These are phyloP conservation scores for Clonostachys rhizophaga DNA, from an alignment of 2,329 filamentous ascomycete genomes.

Conservation along the genomic window DNA sequence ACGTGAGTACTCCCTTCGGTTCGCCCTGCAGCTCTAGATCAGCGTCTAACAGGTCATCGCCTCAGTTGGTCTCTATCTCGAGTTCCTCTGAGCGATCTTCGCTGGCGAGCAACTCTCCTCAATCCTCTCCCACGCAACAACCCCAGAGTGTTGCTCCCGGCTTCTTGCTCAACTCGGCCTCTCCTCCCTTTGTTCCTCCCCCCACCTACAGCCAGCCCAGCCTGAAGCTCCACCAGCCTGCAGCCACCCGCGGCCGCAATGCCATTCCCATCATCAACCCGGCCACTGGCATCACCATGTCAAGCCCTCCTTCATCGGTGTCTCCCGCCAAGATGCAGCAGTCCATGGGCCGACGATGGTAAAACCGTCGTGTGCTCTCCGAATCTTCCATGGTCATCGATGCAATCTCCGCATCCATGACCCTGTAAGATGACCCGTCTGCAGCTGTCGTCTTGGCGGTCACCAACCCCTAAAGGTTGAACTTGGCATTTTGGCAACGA, in stretches of 20 bases:
- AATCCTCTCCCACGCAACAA: slow-evolving; percentile 86
- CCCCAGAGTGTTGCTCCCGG: slow-evolving; percentile 73
- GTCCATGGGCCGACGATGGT: slow-evolving; percentile 49
- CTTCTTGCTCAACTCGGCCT: slow-evolving; percentile 67
- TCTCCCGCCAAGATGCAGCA: slow-evolving; percentile 60
- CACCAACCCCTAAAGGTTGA: slow-evolving; percentile 27
- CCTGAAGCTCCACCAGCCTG: slow-evolving; percentile 86
- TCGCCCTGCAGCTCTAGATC: slow-evolving; percentile 1
- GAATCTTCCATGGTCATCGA: slow-evolving; percentile 23
- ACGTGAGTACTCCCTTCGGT: slow-evolving; percentile 57
- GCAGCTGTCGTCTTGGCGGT: slow-evolving; percentile 42
- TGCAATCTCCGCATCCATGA: slow-evolving; percentile 21
- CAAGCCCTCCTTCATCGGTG: slow-evolving; percentile 76
- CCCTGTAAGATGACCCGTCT: slow-evolving; percentile 27
- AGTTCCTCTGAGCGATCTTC: slow-evolving; percentile 93
- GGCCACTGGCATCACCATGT: slow-evolving; percentile 80
- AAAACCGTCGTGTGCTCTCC: slow-evolving; percentile 21
- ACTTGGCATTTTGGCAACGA: slow-evolving; percentile 32
- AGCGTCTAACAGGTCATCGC: not conserved
- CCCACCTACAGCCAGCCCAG: slow-evolving; percentile 48
- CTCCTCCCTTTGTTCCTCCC: slow-evolving; percentile 62
- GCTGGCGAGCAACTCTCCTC: slow-evolving; percentile 88
- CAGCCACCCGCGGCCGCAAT: slow-evolving; percentile 85
- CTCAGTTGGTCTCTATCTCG: slow-evolving; percentile 84
- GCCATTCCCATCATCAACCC: slow-evolving; percentile 98